A percentile compares a stretch with the other conserved stretches of the same genome.
phyloP scores from a whole-genome alignment of 1,139 yeast species.

The Candida neerlandica region DNA sequence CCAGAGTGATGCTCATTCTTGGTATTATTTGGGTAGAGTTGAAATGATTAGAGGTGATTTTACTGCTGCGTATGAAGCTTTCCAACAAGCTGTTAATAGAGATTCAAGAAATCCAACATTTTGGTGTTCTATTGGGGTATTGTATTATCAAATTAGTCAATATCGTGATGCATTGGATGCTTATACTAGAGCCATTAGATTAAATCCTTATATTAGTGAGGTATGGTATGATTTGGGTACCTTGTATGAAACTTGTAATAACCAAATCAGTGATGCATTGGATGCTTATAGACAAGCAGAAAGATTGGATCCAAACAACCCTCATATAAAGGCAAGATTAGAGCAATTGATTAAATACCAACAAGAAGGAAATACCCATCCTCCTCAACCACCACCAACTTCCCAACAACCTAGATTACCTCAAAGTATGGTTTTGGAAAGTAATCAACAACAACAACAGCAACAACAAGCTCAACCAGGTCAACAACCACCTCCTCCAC shows the following conservation, averaged over 20 bases:
- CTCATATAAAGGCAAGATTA: slow-evolving; percentile 89
- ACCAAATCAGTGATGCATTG: slow-evolving; percentile 90
- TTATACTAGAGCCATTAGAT: slow-evolving; percentile 91
- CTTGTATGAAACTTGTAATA: slow-evolving; percentile 93
- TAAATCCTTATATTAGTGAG: slow-evolving; percentile 93
- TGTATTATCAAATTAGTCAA: slow-evolving; percentile 93
- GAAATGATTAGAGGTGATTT: slow-evolving; percentile 96
- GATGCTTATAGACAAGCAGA: slow-evolving; percentile 98
- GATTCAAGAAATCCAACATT: slow-evolving; percentile 96
- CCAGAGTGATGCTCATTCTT: slow-evolving; percentile 88
- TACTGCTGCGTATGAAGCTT: slow-evolving; percentile 95
- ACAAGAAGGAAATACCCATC: slow-evolving; percentile 69
- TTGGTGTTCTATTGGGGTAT: slow-evolving; percentile 98
- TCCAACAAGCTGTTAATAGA: slow-evolving; percentile 97
- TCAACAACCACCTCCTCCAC: slow-evolving; percentile 28
- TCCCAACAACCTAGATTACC: slow-evolving; percentile 61
- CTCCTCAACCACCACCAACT: slow-evolving; percentile 70
- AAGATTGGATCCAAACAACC: slow-evolving; percentile 89
- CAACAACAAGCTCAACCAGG: slow-evolving; percentile 32
- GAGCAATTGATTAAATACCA: slow-evolving; percentile 80
- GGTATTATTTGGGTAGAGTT: slow-evolving; percentile 96
- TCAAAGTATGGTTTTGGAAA: slow-evolving; percentile 60
- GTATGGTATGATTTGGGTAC: slow-evolving; percentile 99
- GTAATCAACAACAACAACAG: slow-evolving; percentile 38
- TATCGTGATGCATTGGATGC: slow-evolving; percentile 97